phyloP scores from a whole-genome alignment of 805 yeast genomes.

The Ogataea degrootiae region DNA sequence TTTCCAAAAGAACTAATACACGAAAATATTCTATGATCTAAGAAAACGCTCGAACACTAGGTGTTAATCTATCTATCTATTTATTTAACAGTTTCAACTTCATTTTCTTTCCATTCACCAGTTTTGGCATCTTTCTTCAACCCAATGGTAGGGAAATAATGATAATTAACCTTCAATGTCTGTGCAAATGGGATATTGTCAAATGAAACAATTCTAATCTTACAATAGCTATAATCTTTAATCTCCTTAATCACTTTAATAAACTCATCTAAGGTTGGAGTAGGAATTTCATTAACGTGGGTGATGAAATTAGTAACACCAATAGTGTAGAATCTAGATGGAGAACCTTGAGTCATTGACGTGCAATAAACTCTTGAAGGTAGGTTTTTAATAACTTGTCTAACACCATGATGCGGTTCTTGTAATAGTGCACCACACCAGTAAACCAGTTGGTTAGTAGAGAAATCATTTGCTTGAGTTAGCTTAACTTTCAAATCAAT shows the following conservation, averaged over 20 bases:
- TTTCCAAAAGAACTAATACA: too few species aligned
- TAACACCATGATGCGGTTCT: conserved; percentile 88
- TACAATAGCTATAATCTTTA: conserved; percentile 76
- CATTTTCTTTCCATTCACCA: conserved; percentile 52
- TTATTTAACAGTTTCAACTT: conserved; percentile 35
- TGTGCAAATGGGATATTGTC: conserved; percentile 86
- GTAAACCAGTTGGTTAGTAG: conserved; percentile 61
- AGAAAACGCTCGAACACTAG: not conserved
- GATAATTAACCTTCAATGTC: conserved; percentile 81
- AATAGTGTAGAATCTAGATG: conserved; percentile 78
- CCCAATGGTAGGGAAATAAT: conserved; percentile 76
- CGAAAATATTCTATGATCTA: not conserved
- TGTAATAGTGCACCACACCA: conserved; percentile 88
- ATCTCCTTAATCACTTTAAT: conserved; percentile 60
- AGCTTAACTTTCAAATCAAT: conserved; percentile 61
- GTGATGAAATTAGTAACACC: conserved; percentile 81
- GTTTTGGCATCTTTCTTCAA: conserved; percentile 42
- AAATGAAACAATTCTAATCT: conserved; percentile 74
- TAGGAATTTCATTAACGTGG: conserved; percentile 75
- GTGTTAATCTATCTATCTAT: too few species aligned
- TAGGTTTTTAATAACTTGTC: conserved; percentile 70
- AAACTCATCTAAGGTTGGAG: conserved; percentile 67
- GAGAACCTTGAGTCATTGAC: conserved; percentile 72
- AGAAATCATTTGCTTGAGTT: conserved; percentile 48
- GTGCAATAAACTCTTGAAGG: conserved; percentile 86